Base-by-base conservation (phyloP, 2,329 filamentous ascomycete species). In the Bimuria novae-zelandiae region DNA sequence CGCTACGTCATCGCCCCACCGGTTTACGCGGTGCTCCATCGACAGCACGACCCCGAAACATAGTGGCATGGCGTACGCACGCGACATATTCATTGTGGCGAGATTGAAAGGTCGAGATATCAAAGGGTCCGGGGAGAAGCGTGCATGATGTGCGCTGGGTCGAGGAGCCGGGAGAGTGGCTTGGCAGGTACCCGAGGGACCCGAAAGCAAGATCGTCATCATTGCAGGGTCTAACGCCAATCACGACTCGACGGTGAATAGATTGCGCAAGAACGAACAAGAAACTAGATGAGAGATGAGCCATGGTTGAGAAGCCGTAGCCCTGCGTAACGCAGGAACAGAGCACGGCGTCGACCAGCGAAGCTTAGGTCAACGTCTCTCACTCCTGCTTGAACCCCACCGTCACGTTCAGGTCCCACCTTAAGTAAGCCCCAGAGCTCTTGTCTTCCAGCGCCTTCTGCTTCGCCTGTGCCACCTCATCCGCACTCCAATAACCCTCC, bases 361-460 rank as follows among this genome's bases (percentile, higher is more conserved):
- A 11, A 40, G 22, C 21, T 25, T 12, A 40, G 21, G 10, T 22
- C 10, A 16, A 27, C 25, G 6, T 27, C 25, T 27, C 25, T 10
- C 5, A 27, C 25, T 12, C 25, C 43, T 32, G 40, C n/a, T n/a
- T 64, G 22, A 63, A 66, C 1, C 67, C 67, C 47, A 70, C 52
- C 4, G 55, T 54, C 55, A 69, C 57, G 55, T 69, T 59, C 32
- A 70, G 53, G 61, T 69, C 66, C 65, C 66, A 70, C 27, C 66
- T 59, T 53, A 66, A 39, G 57, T 70, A 70, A 16, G 64, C 63
- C 1, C 66, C 66, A 21, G 51, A 56, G 41, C 67, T 49, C 52
- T 54, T 59, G 50, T 70, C 67, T 41, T 35, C 43, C 7, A 64
- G 22, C 4, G 62, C 62, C 52, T 59, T 52, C 36, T 32, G 21